Evolutionary conservation across 1,139 yeast genomes (phyloP), one percentile per base, ranked within the genome.

Genomic region (Suzukiozyma palmioleophila): DNA sequence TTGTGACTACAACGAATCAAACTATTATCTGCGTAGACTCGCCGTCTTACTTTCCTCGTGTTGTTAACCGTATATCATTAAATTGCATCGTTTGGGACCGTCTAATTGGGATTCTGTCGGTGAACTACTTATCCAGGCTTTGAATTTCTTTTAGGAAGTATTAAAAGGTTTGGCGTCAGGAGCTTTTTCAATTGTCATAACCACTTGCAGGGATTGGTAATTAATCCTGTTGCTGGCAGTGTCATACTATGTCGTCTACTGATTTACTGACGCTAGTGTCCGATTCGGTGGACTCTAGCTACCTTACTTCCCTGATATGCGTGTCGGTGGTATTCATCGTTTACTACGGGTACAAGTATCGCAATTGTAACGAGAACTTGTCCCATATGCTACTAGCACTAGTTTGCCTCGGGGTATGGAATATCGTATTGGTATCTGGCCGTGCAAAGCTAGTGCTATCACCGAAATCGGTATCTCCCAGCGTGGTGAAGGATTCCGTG

Each of bases 391-490:
- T 43, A 7, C 8, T 37, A 3, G 30, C 32, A 2, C 30, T 43
- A 8, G 28, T 47, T 2, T 29, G 35, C 2, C 39, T 48, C 26
- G 44, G 42, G 33, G 30, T 28, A 8, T 52, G 54, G 56, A 50
- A 48, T 35, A 16, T 48, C 2, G 22, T 41, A 11, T 24, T 42
- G 13, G 21, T 33, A 5, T 18, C 26, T 24, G 5, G 7, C 14
- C n/a, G 29, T 16, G 3, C 30, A 8, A 13, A 25, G 13, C 25
- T 24, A 8, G 26, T 26, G 8, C 11, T 33, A 7, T 14, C 25
- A 10, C 24, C 22, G 8, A 26, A 33, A 25, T 12, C 12, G 22
- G 14, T 33, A 5, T 8, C 12, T 3, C 16, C 31, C 6, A 28
- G 16, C 14, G 3, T 28, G 16, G 24, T 13, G 7, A 33, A 33